A percentile compares a stretch with the other conserved stretches of the same genome.
phyloP scores from a whole-genome alignment of 495 filamentous ascomycete species.

The Penicillium alfredii region DNA sequence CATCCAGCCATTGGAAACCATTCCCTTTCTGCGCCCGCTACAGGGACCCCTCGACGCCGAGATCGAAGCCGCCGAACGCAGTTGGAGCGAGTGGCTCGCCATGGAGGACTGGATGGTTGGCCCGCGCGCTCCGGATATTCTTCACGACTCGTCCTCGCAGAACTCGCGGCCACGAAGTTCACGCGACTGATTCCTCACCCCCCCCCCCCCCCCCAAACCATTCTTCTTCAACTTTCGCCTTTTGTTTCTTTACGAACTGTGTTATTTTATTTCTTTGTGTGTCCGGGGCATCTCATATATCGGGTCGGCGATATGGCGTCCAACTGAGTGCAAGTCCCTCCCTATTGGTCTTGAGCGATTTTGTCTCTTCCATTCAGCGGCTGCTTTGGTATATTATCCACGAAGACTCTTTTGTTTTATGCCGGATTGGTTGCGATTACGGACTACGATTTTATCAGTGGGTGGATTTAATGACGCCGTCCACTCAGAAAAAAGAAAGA shows the following conservation, averaged over 20 bases:
- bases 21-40: constrained; percentile 80
- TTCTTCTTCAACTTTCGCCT: constrained; percentile 1
- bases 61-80: constrained; percentile 75
- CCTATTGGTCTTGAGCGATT: constrained; percentile 18
- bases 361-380: constrained; percentile 5
- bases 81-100: constrained; percentile 80
- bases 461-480: too few relatives aligned
- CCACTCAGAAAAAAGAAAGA: too few relatives aligned
- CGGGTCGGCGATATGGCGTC: constrained; percentile 15
- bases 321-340: constrained; percentile 8
- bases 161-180: constrained; percentile 33
- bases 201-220: not conserved
- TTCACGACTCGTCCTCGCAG: constrained; percentile 41
- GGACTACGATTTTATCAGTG: too few relatives aligned
- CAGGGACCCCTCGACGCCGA: constrained; percentile 69
- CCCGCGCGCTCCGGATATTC: constrained; percentile 45
- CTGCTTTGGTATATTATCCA: constrained; percentile 1
- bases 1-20: constrained; percentile 67
- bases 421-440: too few relatives aligned
- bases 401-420: constrained; percentile 10
- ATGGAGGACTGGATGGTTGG: constrained; percentile 98
- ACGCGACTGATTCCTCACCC: constrained; percentile 16
- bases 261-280: constrained; percentile 3
- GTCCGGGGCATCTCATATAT: constrained; percentile 7
- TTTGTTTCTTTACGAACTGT: constrained; percentile 3